These are phyloP conservation scores for Metschnikowia amazonensis DNA, from an alignment of 805 yeast species.

Conservation along the genomic window DNA sequence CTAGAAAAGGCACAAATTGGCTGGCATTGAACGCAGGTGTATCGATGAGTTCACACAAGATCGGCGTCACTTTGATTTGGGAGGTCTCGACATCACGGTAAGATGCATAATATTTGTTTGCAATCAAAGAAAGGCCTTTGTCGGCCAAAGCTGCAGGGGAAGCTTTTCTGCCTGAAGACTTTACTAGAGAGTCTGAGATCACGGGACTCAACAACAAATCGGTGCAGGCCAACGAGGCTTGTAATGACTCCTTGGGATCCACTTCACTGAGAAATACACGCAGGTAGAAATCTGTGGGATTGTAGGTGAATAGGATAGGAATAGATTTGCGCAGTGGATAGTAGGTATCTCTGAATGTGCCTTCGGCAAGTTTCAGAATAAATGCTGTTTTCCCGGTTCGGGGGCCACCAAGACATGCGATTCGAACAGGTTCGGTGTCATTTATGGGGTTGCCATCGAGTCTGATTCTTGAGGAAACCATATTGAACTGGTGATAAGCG, in stretches of 20 bases:
- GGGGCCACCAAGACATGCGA: slow-evolving; percentile 60
- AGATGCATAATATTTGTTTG: slow-evolving; percentile 22
- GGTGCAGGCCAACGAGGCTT: slow-evolving; percentile 11
- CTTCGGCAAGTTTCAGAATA: slow-evolving; percentile 45
- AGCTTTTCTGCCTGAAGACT: slow-evolving; percentile 1
- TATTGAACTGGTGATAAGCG: background rate
- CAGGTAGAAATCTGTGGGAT: slow-evolving; percentile 29
- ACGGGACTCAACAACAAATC: slow-evolving; percentile 29
- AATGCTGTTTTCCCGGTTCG: slow-evolving; percentile 59
- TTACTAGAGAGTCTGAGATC: slow-evolving; percentile 20
- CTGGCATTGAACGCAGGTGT: slow-evolving; percentile 68
- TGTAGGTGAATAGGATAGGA: slow-evolving; percentile 54
- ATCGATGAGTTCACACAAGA: slow-evolving; percentile 65
- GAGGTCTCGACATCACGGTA: slow-evolving; percentile 9
- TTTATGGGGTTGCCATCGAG: slow-evolving; percentile 9
- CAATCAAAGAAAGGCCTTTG: background rate
- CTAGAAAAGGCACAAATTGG: slow-evolving; percentile 70
- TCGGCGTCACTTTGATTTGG: slow-evolving; percentile 34
- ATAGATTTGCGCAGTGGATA: slow-evolving; percentile 68
- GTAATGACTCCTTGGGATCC: slow-evolving; percentile 14
- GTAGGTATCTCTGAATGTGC: slow-evolving; percentile 59
- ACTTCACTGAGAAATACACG: slow-evolving; percentile 25
- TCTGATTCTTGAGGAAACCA: slow-evolving; percentile 1
- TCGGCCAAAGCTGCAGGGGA: background rate
- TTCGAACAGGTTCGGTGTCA: slow-evolving; percentile 42